A percentile compares a stretch with the other conserved stretches of the same genome.
Evolutionary conservation across 257 asterid species (phyloP).

Genomic region (Solanum lycopersicoides): DNA sequence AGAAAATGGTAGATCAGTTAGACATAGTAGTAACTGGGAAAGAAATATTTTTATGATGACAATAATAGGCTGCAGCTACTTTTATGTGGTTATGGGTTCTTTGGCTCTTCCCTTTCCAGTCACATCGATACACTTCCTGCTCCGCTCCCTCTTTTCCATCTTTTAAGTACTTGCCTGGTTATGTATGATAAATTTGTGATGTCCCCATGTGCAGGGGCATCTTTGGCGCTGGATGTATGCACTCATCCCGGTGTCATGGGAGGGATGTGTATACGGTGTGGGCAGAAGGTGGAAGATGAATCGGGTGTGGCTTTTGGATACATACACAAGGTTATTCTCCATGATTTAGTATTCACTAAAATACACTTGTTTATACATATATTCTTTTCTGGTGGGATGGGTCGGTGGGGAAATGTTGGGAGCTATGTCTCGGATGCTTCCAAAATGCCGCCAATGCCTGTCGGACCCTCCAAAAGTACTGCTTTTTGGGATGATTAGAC

Average conservation of each 20-base stretch:
- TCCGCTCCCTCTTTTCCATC: neutral
- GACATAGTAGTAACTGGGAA: neutral
- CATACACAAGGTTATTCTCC: slow-evolving; percentile 66
- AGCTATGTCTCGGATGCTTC: neutral
- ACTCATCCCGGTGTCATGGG: slow-evolving; percentile 75
- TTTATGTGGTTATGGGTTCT: neutral
- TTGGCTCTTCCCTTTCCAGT: neutral
- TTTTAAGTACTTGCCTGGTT: neutral
- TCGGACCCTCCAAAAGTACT: neutral
- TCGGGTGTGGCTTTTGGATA: slow-evolving; percentile 75
- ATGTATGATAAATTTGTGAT: neutral
- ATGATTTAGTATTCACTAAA: neutral
- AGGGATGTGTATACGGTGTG: slow-evolving; percentile 89
- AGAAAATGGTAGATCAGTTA: neutral
- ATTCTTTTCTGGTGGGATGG: neutral
- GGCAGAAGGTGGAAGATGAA: slow-evolving; percentile 51
- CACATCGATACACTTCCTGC: neutral
- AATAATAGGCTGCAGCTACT: neutral
- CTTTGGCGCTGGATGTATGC: slow-evolving; percentile 19
- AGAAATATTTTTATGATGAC: neutral
- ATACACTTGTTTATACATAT: neutral
- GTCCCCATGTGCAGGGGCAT: slow-evolving; percentile 7
- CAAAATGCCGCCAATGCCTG: neutral
- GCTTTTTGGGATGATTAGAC: neutral
- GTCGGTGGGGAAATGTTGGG: neutral